Base-by-base conservation (phyloP, 78 protist species). In the Isochrysis galbana region DNA sequence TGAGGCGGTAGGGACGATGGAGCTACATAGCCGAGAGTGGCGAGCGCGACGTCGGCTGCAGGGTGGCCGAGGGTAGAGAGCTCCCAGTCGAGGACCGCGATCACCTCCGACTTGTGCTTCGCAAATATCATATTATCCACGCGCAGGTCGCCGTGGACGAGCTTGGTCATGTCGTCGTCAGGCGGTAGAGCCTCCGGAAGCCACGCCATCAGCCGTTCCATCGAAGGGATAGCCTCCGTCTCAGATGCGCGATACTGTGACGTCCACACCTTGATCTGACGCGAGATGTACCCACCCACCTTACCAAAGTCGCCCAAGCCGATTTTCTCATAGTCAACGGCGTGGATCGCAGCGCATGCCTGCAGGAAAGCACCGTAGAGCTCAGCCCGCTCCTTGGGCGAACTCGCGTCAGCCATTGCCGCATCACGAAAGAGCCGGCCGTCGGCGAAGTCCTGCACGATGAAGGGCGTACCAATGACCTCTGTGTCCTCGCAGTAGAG, bases 141-240 rank as follows among this genome's bases (percentile, higher is more conserved):
- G 36, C 94, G 82, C 83, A 80, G 93, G 74, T 96, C 97, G 74
- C 97, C 97, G n/a, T 96, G 97, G 7, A 91, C 91, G 70, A 96
- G 70, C 89, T 61, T 44, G 55, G 55, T 54, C 39, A 10, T 26
- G 2, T 0, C 89, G 54, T 23, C 45, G 54, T 0, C 45, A 11
- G 34, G 55, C 41, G 51, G 47, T 38, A 80, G 51, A 46, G 38
- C 88, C 55, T 25, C 55, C 25, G 88, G 47, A 26, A 86, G 90
- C 90, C 90, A 51, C 77, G 1, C n/a, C 14, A n/a, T 1, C 36
- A 86, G 90, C 77, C 38, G 0, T 51, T 80, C 88, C 23, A 44
- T 1, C 34, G 88, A 46, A 5, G 1, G 55, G 38, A 1, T 44
- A 25, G 22, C 22, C 48, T 45, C 45, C 38, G 55, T 44, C 54